Evolutionary conservation across 306 rosid species (phyloP).

Genomic region (Albizia julibrissin): DNA sequence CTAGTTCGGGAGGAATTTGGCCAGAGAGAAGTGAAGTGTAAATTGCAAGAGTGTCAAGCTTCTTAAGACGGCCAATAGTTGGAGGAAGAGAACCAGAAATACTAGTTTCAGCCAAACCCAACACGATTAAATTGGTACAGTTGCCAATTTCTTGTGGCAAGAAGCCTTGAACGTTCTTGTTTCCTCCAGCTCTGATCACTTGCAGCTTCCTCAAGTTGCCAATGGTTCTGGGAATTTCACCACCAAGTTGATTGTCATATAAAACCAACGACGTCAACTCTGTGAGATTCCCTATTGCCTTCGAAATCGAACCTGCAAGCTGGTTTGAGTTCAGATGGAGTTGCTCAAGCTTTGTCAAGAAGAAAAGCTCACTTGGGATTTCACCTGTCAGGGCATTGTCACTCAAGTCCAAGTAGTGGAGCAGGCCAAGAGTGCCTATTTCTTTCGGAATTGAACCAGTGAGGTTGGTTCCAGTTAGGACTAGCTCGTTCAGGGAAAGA

Average conservation of each 20-base stretch:
- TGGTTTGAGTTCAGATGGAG: constrained; percentile 68
- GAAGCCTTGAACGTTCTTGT: constrained; percentile 75
- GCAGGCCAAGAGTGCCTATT: constrained; percentile 45
- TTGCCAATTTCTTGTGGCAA: constrained; percentile 76
- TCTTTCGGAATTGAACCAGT: constrained; percentile 80
- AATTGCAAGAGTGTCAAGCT: constrained; percentile 72
- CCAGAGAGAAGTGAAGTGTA: constrained; percentile 83
- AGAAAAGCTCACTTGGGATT: constrained; percentile 61
- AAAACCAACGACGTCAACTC: constrained; percentile 51
- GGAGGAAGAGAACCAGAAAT: constrained; percentile 74
- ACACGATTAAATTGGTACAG: constrained; percentile 60
- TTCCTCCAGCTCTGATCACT: constrained; percentile 84
- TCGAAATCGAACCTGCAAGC: constrained; percentile 69
- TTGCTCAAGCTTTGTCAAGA: constrained; percentile 56
- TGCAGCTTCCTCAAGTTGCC: constrained; percentile 61
- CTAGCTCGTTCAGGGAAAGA: constrained; percentile 51
- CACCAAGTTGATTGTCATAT: constrained; percentile 72
- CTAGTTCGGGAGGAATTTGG: constrained; percentile 72
- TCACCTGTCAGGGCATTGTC: constrained; percentile 77
- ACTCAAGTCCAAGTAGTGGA: constrained; percentile 64
- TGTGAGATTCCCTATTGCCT: constrained; percentile 64
- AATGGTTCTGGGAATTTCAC: constrained; percentile 61
- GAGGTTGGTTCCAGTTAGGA: constrained; percentile 74
- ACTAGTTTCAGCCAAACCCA: constrained; percentile 90
- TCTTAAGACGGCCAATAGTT: constrained; percentile 59